Evolutionary conservation across 2,329 filamentous ascomycete genomes (phyloP), one percentile per base, ranked within the genome.

Genomic region (Penicillium decumbens): DNA sequence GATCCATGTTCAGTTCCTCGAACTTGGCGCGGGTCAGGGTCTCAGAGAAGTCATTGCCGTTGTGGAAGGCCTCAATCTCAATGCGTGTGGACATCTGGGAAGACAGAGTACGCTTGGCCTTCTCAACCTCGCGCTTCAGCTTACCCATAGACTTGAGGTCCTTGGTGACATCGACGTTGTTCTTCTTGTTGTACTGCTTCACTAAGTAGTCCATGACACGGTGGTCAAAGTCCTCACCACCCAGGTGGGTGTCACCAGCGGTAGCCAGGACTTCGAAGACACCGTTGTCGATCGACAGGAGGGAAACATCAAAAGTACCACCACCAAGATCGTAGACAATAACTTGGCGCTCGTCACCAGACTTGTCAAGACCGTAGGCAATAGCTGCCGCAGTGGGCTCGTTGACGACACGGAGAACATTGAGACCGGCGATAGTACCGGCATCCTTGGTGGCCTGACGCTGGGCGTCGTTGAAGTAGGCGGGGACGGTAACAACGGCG

Each of bases 181-280:
- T 82, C 83, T 96, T 93, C 87, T 96, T 96, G 86, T 97, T 97
- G 85, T 95, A 97, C 65, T 82, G 80, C 87, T 97, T 96, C 80
- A 87, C 85, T 71, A 97, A 89, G 84, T 92, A 82, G 81, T 88
- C 89, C 79, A 97, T 95, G 74, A 97, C 82, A 72, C 92, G 87
- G 82, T 97, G 90, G 75, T 97, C 92, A 74, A 97, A 97, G 79
- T 97, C 92, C 76, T 97, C 91, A 84, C 91, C 91, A 86, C 91
- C 91, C 63, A 96, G 83, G 75, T 95, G 91, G 65, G 91, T 95
- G 73, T 96, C 91, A 89, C 91, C 90, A 70, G 90, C 89, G 65
- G 90, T 95, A 74, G 91, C 87, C 75, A 92, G 76, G 63, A 96
- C 91, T 80, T 95, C 90, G 70, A 96, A 95, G 64, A 95, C 88